A percentile compares a stretch with the other conserved stretches of the same genome.
Evolutionary conservation across 352 stramenopile species (phyloP).

Genomic region (Pseudoperonospora humuli): DNA sequence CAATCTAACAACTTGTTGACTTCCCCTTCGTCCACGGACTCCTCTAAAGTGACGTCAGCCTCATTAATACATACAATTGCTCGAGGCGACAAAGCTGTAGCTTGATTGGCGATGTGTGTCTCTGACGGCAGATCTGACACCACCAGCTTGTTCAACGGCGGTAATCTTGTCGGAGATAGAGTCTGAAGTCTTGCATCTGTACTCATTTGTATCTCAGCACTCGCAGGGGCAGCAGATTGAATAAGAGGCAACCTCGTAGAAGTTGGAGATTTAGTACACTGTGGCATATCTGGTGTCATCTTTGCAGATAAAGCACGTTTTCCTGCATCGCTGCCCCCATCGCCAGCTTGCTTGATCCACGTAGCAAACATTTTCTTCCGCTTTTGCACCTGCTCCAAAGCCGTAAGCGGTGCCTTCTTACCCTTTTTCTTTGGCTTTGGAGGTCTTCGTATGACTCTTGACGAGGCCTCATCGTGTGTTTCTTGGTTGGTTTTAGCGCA

Average conservation of each 20-base stretch:
- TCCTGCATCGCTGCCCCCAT: conserved; percentile 1
- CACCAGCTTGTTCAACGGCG: not conserved
- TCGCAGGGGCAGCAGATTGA: conserved; percentile 11
- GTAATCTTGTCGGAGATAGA: conserved; percentile 5
- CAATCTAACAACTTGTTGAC: conserved; percentile 73
- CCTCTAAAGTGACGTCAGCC: conserved; percentile 34
- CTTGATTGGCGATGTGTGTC: not conserved
- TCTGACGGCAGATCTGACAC: not conserved
- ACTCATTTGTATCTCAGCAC: no score
- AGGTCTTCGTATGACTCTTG: conserved; percentile 6
- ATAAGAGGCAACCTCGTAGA: conserved; percentile 23
- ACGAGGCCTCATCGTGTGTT: conserved; percentile 19
- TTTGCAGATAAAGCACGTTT: no score
- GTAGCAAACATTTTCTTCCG: conserved; percentile 67
- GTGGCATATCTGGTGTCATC: no score
- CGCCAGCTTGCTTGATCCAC: conserved; percentile 46
- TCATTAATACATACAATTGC: not conserved
- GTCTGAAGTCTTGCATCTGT: no score
- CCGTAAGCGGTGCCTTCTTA: conserved; percentile 23
- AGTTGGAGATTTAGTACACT: no score
- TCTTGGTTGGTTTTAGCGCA: conserved; percentile 33
- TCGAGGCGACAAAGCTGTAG: conserved; percentile 3
- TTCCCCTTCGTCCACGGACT: conserved; percentile 69
- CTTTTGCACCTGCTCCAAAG: conserved; percentile 53
- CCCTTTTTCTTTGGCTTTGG: conserved; percentile 30